These are phyloP conservation scores for Dioscorea dumetorum DNA, from an alignment of 106 monocot species.

Conservation along the genomic window DNA sequence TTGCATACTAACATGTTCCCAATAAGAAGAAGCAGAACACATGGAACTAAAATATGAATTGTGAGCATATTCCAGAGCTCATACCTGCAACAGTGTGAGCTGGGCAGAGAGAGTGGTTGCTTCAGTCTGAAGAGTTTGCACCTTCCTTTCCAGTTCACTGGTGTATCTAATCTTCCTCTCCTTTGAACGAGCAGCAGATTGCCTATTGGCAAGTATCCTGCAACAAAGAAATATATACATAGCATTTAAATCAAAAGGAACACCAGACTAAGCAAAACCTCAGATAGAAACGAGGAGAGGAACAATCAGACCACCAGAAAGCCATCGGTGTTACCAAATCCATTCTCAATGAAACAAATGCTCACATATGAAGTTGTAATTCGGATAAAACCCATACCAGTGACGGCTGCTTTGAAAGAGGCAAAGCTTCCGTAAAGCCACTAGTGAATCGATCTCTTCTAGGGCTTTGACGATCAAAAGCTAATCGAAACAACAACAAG, in stretches of 20 bases:
- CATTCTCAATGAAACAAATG: not conserved
- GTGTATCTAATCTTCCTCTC: constrained; percentile 69
- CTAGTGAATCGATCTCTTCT: too few relatives aligned
- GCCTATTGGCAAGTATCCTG: constrained; percentile 76
- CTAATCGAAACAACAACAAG: not conserved
- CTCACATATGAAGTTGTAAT: not conserved
- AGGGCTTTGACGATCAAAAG: too few relatives aligned
- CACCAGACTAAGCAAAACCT: not conserved
- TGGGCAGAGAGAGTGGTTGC: constrained; percentile 69
- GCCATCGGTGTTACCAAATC: too few relatives aligned
- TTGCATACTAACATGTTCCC: too few relatives aligned
- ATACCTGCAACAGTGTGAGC: constrained; percentile 61
- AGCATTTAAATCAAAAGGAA: not conserved
- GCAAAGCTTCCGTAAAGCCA: too few relatives aligned
- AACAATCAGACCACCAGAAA: not conserved
- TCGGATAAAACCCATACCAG: not conserved
- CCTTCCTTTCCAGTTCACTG: constrained; percentile 59
- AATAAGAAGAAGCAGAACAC: too few relatives aligned
- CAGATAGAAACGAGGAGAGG: not conserved
- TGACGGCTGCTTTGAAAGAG: not conserved
- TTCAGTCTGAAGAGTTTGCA: constrained; percentile 65
- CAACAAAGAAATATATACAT: not conserved
- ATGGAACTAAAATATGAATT: too few relatives aligned
- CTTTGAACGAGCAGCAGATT: constrained; percentile 70
- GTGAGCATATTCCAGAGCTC: not conserved